phyloP scores from a whole-genome alignment of 208 protist genomes.

The Zelonia costaricensis region DNA sequence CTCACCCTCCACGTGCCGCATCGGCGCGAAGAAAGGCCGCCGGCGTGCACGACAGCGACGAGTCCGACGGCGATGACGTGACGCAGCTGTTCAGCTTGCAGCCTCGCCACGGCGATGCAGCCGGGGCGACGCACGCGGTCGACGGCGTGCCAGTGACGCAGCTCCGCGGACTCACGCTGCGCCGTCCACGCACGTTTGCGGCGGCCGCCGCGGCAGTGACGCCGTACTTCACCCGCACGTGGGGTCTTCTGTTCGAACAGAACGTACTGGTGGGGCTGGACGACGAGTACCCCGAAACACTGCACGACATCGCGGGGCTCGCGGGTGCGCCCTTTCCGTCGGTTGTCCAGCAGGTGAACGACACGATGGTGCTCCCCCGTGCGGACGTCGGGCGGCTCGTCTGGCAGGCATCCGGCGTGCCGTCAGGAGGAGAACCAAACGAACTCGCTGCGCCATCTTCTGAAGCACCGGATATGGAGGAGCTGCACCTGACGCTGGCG shows the following conservation, averaged over 20 bases:
- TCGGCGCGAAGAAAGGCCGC: too few relatives aligned
- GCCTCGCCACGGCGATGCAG: background rate
- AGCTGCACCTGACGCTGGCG: slow-evolving; percentile 27
- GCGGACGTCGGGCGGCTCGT: slow-evolving; percentile 16
- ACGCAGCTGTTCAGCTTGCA: slow-evolving; percentile 1
- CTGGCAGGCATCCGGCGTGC: background rate
- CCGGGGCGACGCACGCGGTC: background rate
- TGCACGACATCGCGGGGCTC: background rate
- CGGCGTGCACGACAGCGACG: background rate
- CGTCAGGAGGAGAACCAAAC: too few relatives aligned
- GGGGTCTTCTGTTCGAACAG: slow-evolving; percentile 18
- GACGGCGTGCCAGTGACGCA: slow-evolving; percentile 14
- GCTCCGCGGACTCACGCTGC: slow-evolving; percentile 19
- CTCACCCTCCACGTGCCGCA: too few relatives aligned
- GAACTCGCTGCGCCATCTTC: too few relatives aligned
- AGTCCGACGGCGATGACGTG: background rate
- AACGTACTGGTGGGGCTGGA: slow-evolving; percentile 17
- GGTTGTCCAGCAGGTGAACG: slow-evolving; percentile 28
- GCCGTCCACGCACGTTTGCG: background rate
- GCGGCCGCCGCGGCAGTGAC: background rate
- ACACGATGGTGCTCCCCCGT: slow-evolving; percentile 7
- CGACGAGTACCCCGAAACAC: background rate
- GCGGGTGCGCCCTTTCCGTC: slow-evolving; percentile 29
- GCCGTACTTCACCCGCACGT: background rate
- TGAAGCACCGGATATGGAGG: too few relatives aligned